Conservation (phyloP, 139 green algal species). For the Ulvella scutata region DNA sequence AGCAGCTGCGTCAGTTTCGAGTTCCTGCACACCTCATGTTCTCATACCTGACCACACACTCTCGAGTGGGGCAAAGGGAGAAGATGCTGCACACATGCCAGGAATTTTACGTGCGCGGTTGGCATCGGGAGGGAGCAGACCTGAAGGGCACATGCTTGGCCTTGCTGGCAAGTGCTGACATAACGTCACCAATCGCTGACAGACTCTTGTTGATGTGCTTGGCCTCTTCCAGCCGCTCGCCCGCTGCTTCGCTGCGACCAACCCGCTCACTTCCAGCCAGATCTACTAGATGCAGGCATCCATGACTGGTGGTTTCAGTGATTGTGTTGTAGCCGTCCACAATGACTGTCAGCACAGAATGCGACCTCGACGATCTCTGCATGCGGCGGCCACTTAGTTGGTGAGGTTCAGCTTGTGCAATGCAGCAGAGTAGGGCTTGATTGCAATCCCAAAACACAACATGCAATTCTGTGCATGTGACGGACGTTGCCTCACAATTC, state of each 20-base stretch:
- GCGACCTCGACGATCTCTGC: constrained; percentile 6
- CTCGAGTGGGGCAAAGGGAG: too few relatives aligned
- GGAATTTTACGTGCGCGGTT: too few relatives aligned
- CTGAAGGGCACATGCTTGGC: constrained; percentile 62
- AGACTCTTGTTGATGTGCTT: constrained; percentile 77
- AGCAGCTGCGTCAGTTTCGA: constrained; percentile 85
- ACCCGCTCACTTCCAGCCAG: constrained; percentile 69
- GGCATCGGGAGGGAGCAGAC: neutral
- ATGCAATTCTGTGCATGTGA: too few relatives aligned
- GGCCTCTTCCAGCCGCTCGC: constrained; percentile 62
- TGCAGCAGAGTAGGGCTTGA: too few relatives aligned
- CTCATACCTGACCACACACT: too few relatives aligned
- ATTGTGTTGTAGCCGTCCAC: constrained; percentile 33
- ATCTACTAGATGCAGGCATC: constrained; percentile 58
- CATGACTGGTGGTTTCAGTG: constrained; percentile 27
- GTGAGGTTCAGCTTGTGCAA: too few relatives aligned
- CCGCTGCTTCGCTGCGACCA: constrained; percentile 45
- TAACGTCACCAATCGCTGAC: constrained; percentile 61
- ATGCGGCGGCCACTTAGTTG: too few relatives aligned
- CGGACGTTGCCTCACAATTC: too few relatives aligned
- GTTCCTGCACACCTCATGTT: constrained; percentile 48
- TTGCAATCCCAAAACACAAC: too few relatives aligned
- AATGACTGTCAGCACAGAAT: constrained; percentile 50
- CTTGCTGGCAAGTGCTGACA: constrained; percentile 51
- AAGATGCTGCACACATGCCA: too few relatives aligned